Conservation (phyloP, 352 stramenopile species). For the Globisporangium takayamanum region DNA sequence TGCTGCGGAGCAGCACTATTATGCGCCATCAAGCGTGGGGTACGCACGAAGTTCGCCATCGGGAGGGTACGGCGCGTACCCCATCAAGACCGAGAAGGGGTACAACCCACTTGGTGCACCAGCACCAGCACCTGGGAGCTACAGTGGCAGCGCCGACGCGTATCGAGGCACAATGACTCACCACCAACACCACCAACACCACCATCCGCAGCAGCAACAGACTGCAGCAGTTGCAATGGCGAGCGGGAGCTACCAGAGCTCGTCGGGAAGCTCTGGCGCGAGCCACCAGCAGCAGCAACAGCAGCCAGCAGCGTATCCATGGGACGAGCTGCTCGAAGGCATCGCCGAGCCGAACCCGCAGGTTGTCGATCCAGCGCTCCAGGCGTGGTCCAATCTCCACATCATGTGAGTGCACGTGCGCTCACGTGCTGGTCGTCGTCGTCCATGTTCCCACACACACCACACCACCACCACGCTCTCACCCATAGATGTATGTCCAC, state of each 20-base stretch:
- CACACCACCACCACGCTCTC: too few species aligned
- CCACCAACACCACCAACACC: constrained; percentile 5
- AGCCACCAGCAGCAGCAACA: constrained; percentile 3
- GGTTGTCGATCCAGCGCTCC: constrained; percentile 44
- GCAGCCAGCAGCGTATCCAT: constrained; percentile 21
- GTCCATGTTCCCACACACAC: not conserved
- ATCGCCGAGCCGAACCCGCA: constrained; percentile 44
- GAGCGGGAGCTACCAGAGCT: constrained; percentile 9
- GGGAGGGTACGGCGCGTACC: constrained; percentile 9
- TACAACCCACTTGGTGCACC: constrained; percentile 1
- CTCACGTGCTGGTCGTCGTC: not conserved
- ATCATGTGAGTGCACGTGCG: constrained; percentile 35
- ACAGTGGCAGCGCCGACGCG: not conserved
- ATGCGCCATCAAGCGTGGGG: not conserved
- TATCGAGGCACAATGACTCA: constrained; percentile 5
- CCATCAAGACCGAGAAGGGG: constrained; percentile 9
- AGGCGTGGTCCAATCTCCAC: constrained; percentile 68
- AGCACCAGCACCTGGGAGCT: constrained; percentile 6
- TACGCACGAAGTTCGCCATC: constrained; percentile 5
- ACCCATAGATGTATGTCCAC: too few species aligned
- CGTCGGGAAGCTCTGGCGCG: constrained; percentile 3
- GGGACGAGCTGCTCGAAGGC: constrained; percentile 74
- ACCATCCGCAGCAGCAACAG: constrained; percentile 2
- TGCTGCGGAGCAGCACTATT: constrained; percentile 10
- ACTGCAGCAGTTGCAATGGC: not conserved